A percentile compares a stretch with the other conserved stretches of the same genome.
These are phyloP conservation scores for Vigna radiata DNA, from an alignment of 306 rosid genomes.

Conservation along the genomic window DNA sequence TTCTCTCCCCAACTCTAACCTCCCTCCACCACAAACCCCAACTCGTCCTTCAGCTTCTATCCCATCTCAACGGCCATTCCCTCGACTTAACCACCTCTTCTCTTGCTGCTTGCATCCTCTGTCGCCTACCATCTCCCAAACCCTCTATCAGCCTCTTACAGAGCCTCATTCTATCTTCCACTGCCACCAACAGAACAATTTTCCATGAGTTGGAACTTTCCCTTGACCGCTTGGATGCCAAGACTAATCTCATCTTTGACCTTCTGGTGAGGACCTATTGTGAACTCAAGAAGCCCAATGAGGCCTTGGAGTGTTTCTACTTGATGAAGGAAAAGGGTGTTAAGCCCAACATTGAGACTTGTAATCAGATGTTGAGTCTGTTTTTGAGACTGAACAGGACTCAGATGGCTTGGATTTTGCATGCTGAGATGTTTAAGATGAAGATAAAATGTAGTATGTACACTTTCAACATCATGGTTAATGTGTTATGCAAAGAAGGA, in stretches of 20 bases:
- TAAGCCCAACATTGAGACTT: slow-evolving; percentile 63
- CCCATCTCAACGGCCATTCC: slow-evolving; percentile 44
- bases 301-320: slow-evolving; percentile 67
- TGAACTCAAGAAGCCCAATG: slow-evolving; percentile 60
- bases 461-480: slow-evolving; percentile 85
- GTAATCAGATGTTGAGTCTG: slow-evolving; percentile 67
- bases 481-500: slow-evolving; percentile 85
- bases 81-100: slow-evolving; percentile 56
- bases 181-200: slow-evolving; percentile 37
- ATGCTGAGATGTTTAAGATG: slow-evolving; percentile 89
- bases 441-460: slow-evolving; percentile 61
- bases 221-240: slow-evolving; percentile 44
- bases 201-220: slow-evolving; percentile 52
- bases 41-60: slow-evolving; percentile 53
- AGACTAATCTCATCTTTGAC: slow-evolving; percentile 55
- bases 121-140: slow-evolving; percentile 65
- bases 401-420: slow-evolving; percentile 72
- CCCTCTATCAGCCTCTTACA: slow-evolving; percentile 58
- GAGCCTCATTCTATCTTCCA: slow-evolving; percentile 45
- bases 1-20: slow-evolving; percentile 56
- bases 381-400: slow-evolving; percentile 60
- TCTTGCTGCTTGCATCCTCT: slow-evolving; percentile 64
- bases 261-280: slow-evolving; percentile 63
- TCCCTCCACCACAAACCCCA: slow-evolving; percentile 60
- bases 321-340: slow-evolving; percentile 60